These are phyloP conservation scores for Suillus occidentalis DNA, from an alignment of 768 basidiomycete species.

Conservation along the genomic window DNA sequence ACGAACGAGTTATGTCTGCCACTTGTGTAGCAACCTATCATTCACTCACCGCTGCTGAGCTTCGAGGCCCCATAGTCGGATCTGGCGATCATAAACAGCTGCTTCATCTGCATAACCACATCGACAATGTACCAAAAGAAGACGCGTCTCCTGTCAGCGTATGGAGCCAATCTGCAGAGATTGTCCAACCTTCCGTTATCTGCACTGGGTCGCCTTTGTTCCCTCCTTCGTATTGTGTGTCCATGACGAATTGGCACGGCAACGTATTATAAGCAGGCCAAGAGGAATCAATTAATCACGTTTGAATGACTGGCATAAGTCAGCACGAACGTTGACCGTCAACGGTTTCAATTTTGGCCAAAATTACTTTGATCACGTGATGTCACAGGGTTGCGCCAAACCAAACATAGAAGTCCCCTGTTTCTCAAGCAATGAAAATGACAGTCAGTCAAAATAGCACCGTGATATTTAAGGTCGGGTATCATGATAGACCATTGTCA, in stretches of 20 bases:
- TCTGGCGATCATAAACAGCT: constrained; percentile 95
- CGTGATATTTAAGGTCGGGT: not conserved
- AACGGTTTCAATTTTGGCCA: not conserved
- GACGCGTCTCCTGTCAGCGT: constrained; percentile 7
- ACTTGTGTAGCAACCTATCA: not conserved
- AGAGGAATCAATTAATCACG: not conserved
- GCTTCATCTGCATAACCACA: constrained; percentile 48
- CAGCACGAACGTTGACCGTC: not conserved
- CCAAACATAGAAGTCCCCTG: not conserved
- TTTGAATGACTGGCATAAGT: not conserved
- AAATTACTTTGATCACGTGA: not conserved
- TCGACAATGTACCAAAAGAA: constrained; percentile 2
- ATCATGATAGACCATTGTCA: not conserved
- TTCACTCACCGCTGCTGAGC: constrained; percentile 84
- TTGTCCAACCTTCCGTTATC: constrained; percentile 65
- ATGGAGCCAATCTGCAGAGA: not conserved
- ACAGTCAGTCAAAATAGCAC: not conserved
- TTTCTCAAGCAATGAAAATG: not conserved
- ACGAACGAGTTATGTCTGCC: constrained; percentile 1
- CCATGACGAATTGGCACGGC: constrained; percentile 15
- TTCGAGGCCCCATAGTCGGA: constrained; percentile 96
- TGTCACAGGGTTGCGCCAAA: not conserved
- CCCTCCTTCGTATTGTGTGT: constrained; percentile 26
- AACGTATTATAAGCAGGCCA: not conserved
- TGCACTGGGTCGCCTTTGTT: constrained; percentile 41